These are phyloP conservation scores for Monosporozyma aquatica DNA, from an alignment of 805 yeast genomes.

Conservation along the genomic window DNA sequence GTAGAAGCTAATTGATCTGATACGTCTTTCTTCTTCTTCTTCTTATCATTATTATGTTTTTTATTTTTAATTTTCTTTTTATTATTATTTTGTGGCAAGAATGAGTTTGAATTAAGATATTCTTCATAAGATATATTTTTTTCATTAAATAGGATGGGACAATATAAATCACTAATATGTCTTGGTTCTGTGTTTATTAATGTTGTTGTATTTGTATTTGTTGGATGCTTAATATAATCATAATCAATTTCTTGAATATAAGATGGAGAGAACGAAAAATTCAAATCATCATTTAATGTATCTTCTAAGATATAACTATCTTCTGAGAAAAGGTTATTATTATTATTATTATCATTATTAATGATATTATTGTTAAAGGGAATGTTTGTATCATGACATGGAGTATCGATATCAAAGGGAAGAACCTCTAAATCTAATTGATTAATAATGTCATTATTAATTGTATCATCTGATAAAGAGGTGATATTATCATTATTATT, in stretches of 20 bases:
- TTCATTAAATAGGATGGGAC: background rate
- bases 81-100: background rate
- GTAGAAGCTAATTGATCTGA: background rate
- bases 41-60: background rate
- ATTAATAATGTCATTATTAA: too few species aligned
- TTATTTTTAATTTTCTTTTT: background rate
- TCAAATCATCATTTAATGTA: background rate
- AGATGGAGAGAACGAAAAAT: conserved; percentile 3
- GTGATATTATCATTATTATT: too few species aligned
- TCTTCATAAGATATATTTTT: background rate
- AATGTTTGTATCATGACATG: too few species aligned
- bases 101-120: background rate
- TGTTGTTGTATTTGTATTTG: background rate
- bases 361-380: background rate
- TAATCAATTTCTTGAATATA: conserved; percentile 3
- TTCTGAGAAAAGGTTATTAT: background rate
- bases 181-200: background rate
- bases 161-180: background rate
- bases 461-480: too few species aligned
- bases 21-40: background rate
- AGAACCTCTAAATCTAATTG: too few species aligned
- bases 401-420: too few species aligned
- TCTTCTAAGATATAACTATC: too few species aligned
- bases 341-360: background rate
- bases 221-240: background rate